These are phyloP conservation scores for Sisymbrium irio DNA, from an alignment of 345 rosid species.

Conservation along the genomic window DNA sequence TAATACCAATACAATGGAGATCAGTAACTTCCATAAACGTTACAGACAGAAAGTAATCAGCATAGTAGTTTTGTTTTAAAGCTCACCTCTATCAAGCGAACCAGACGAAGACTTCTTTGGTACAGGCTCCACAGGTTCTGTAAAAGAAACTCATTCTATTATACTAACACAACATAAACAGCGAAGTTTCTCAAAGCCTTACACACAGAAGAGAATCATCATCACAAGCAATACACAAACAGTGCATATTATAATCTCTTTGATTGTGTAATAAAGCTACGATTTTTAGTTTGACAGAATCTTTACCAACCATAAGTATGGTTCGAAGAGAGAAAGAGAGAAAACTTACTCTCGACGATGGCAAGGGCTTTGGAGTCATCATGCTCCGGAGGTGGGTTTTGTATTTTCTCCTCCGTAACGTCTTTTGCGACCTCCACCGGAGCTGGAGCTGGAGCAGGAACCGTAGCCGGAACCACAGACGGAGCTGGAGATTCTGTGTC, in stretches of 20 bases:
- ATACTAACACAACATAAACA: neutral
- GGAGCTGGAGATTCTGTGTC: conserved; percentile 37
- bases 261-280: neutral
- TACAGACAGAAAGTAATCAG: neutral
- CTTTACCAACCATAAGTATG: no score
- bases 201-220: neutral
- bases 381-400: conserved; percentile 24
- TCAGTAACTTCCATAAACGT: conserved; percentile 15
- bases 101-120: conserved; percentile 57
- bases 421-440: conserved; percentile 26
- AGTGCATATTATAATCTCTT: neutral
- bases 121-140: conserved; percentile 58
- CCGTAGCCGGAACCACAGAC: conserved; percentile 1
- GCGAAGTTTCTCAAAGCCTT: neutral
- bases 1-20: conserved; percentile 25
- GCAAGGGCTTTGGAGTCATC: conserved; percentile 63
- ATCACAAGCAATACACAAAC: neutral
- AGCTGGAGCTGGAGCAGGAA: conserved; percentile 14
- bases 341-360: conserved; percentile 52
- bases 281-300: no score
- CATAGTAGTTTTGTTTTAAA: neutral
- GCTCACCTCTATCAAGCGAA: conserved; percentile 68
- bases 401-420: conserved; percentile 37
- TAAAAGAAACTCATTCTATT: conserved; percentile 10
- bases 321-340: neutral